These are phyloP conservation scores for Starmera dryadoides DNA, from an alignment of 805 yeast species.

Conservation along the genomic window DNA sequence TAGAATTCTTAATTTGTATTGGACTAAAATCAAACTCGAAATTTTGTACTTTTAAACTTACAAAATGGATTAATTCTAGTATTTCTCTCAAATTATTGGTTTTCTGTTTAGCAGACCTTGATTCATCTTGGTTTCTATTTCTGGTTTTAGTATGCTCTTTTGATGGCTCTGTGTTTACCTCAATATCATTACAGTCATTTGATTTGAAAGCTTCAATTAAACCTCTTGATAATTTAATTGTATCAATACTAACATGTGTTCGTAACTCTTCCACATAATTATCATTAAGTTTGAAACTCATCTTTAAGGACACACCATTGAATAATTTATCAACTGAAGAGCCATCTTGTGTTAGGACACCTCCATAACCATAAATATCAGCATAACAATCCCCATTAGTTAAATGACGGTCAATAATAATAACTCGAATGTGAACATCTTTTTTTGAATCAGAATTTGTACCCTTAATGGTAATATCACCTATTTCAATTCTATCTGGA, in stretches of 20 bases:
- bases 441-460: neutral
- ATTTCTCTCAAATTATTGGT: neutral
- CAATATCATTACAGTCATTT: too few relatives aligned
- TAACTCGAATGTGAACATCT: neutral
- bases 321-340: neutral
- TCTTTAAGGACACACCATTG: neutral
- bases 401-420: neutral
- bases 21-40: neutral
- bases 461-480: neutral
- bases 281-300: neutral
- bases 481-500: neutral
- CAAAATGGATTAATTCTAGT: neutral
- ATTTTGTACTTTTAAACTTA: constrained; percentile 1
- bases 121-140: too few relatives aligned
- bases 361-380: neutral
- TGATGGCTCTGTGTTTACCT: too few relatives aligned
- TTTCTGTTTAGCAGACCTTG: neutral
- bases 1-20: neutral
- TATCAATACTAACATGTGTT: neutral
- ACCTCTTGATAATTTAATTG: neutral
- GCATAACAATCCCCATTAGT: neutral
- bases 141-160: too few relatives aligned
- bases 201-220: neutral
- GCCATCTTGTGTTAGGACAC: neutral
- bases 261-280: neutral